Conservation (phyloP, 2,329 filamentous ascomycete genomes). For the Colletotrichum limetticola region DNA sequence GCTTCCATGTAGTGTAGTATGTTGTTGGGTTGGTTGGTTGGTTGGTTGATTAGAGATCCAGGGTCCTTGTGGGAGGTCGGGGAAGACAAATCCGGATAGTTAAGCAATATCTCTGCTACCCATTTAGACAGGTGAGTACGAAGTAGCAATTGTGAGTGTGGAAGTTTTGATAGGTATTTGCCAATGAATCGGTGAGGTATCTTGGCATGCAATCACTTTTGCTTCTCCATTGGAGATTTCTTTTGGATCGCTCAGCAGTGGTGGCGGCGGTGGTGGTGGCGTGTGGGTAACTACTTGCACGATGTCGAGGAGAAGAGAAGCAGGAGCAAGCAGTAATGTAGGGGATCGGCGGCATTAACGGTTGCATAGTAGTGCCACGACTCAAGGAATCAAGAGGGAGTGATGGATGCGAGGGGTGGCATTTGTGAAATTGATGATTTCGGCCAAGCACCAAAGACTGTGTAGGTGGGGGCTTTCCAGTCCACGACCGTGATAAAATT, state of each 20-base stretch:
- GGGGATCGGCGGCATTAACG: constrained; percentile 8
- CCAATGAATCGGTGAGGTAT: not conserved
- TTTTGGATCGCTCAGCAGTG: too few species aligned
- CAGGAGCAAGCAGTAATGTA: not conserved
- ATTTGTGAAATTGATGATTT: not conserved
- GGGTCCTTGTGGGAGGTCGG: not conserved
- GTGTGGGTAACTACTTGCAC: too few species aligned
- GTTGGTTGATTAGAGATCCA: not conserved
- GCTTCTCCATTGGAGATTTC: too few species aligned
- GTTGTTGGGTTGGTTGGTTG: not conserved
- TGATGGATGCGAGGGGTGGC: not conserved
- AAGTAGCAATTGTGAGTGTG: not conserved
- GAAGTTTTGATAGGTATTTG: not conserved
- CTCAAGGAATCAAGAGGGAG: too few species aligned
- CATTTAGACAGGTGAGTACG: too few species aligned
- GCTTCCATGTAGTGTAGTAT: not conserved
- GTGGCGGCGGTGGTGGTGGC: too few species aligned
- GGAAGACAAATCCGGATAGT: not conserved
- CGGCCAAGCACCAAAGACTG: not conserved
- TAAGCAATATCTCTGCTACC: not conserved
- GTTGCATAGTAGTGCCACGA: not conserved
- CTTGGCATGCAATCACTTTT: not conserved
- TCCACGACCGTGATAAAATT: too few species aligned
- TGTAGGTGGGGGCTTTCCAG: not conserved
- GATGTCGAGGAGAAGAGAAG: not conserved